Percentiles rank a stretch among this genome's conserved stretches.
These are phyloP conservation scores for Yamadazyma taylorii DNA, from an alignment of 1,139 yeast species.

Conservation along the genomic window DNA sequence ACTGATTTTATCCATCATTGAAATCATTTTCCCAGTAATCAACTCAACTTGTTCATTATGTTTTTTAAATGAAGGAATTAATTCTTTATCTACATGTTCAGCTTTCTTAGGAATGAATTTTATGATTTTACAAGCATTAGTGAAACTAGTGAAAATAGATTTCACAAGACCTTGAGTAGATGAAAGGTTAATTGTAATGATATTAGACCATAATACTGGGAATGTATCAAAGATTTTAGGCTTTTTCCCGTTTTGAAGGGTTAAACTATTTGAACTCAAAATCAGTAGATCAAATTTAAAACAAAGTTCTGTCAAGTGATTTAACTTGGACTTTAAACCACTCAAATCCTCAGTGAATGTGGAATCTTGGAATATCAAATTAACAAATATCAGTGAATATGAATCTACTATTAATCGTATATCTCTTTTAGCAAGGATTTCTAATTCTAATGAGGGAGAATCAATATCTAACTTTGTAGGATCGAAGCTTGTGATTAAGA, in stretches of 20 bases:
- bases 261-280: constrained; percentile 53
- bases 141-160: constrained; percentile 42
- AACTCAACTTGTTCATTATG: constrained; percentile 34
- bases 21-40: constrained; percentile 23
- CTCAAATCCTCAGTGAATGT: neutral
- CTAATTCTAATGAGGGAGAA: constrained; percentile 14
- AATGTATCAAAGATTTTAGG: constrained; percentile 47
- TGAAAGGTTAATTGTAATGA: constrained; percentile 25
- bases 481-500: neutral
- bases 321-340: constrained; percentile 5
- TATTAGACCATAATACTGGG: constrained; percentile 46
- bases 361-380: neutral
- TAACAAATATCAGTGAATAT: constrained; percentile 24
- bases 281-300: constrained; percentile 55
- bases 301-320: constrained; percentile 46
- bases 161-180: constrained; percentile 19
- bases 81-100: constrained; percentile 19
- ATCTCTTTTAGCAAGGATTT: constrained; percentile 27
- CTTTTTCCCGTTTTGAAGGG: constrained; percentile 36
- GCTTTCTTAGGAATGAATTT: constrained; percentile 30
- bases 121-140: constrained; percentile 43
- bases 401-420: constrained; percentile 37
- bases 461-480: constrained; percentile 2
- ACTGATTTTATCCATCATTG: constrained; percentile 34
- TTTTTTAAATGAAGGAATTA: constrained; percentile 25